These are phyloP conservation scores for Diospyros lotus DNA, from an alignment of 148 eudicot genomes.

Conservation along the genomic window DNA sequence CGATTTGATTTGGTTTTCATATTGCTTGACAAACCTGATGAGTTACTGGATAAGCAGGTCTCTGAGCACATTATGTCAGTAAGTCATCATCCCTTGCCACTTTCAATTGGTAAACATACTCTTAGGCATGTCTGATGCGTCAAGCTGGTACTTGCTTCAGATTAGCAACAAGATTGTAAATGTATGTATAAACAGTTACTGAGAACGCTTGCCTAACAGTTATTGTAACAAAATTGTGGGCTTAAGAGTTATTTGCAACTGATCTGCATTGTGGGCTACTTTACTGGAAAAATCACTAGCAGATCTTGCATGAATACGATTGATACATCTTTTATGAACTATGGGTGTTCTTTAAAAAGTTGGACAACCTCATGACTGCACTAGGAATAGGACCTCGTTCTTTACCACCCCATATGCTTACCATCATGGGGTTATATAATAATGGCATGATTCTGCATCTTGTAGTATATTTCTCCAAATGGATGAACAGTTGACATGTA, in stretches of 20 bases:
- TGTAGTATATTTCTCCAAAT: not conserved
- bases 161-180: not conserved
- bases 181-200: not conserved
- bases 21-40: conserved; percentile 93
- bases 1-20: conserved; percentile 97
- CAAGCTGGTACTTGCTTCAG: conserved; percentile 8
- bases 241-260: not conserved
- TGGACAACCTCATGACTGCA: not conserved
- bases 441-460: not conserved
- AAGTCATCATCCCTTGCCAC: conserved; percentile 34
- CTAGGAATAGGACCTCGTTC: not conserved
- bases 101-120: not conserved
- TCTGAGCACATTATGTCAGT: conserved; percentile 98
- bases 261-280: not conserved
- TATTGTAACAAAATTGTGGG: not conserved
- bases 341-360: not conserved
- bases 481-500: not conserved
- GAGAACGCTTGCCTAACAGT: not conserved
- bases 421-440: not conserved
- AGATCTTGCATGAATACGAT: not conserved
- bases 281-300: not conserved
- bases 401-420: not conserved
- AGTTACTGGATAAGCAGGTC: conserved; percentile 75
- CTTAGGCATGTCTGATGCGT: conserved; percentile 2
- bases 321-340: not conserved